Conservation (phyloP, 805 yeast genomes). For the Yarrowia keelungensis region DNA sequence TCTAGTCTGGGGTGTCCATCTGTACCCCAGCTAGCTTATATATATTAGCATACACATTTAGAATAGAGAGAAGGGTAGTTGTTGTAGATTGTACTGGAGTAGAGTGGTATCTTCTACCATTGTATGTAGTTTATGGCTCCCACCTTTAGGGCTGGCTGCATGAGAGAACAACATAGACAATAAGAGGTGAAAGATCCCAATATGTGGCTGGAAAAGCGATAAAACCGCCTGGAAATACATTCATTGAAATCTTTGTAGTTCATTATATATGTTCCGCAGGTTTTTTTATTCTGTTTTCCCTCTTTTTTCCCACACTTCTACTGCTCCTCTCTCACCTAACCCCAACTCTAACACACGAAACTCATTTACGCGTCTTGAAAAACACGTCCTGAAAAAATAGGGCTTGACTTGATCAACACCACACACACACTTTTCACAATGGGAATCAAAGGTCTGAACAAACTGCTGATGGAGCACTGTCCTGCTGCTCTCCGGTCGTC, state of each 20-base stretch:
- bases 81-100: no score
- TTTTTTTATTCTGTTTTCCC: no score
- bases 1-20: slow-evolving; percentile 18
- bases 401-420: background rate
- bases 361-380: slow-evolving; percentile 24
- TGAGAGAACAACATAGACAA: no score
- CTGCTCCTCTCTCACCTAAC: slow-evolving; percentile 10
- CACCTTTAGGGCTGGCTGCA: background rate
- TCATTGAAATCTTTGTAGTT: no score
- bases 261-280: no score
- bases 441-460: slow-evolving; percentile 68
- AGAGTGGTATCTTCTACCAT: no score
- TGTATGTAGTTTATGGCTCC: slow-evolving; percentile 2
- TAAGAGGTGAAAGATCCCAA: no score
- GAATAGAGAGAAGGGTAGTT: background rate
- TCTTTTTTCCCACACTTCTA: background rate
- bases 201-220: no score
- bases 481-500: slow-evolving; percentile 77
- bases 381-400: background rate
- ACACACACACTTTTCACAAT: background rate
- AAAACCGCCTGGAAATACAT: no score
- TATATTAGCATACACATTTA: slow-evolving; percentile 36
- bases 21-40: slow-evolving; percentile 23
- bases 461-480: slow-evolving; percentile 86
- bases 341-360: slow-evolving; percentile 30